Base-by-base conservation (phyloP, 345 rosid genomes). In the Euclidium syriacum region DNA sequence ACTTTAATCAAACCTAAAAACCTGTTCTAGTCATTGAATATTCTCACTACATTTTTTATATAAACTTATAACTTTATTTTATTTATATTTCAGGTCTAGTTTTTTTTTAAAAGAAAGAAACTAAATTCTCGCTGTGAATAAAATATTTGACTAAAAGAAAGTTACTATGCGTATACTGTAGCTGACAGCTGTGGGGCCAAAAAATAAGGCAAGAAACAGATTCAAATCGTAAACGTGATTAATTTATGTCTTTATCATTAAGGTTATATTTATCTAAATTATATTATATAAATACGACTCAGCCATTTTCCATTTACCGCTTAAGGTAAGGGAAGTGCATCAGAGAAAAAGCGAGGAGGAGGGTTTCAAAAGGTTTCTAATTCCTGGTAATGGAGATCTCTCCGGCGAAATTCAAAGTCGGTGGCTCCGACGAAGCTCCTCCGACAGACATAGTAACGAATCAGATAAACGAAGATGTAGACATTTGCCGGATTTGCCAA, bases 401-500 rank as follows among this genome's bases (percentile, higher is more conserved):
- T 12, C 52, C 15, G 40, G 32, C 64, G 41, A 41, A 19, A 59
- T 32, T n/a, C 41, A 18, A 17, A 7, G 20, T 19, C 14, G 22
- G 17, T 29, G 19, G 23, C 62, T 56, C 50, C 50, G 26, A 18
- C 6, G 10, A 36, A 54, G 44, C 60, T 35, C 14, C 14, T 22
- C 20, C 44, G 10, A 33, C 58, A 34, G 7, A 52, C n/a, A n/a
- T n/a, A 50, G 36, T 4, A 50, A 20, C n/a, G 2, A 35, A 35
- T 29, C n/a, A n/a, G n/a, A n/a, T n/a, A 30, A 18, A 34, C 35
- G 49, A 39, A 57, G 49, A 29, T 19, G 4, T 11, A 14, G 55
- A 62, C 40, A 16, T 24, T 22, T 62, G 56, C 27, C 47, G 46
- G 46, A 62, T 62, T 62, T 62, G 56, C 34, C 54, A 48, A 7